Evolutionary conservation across 352 stramenopile species (phyloP).

Genomic region (Phytophthora rubi): DNA sequence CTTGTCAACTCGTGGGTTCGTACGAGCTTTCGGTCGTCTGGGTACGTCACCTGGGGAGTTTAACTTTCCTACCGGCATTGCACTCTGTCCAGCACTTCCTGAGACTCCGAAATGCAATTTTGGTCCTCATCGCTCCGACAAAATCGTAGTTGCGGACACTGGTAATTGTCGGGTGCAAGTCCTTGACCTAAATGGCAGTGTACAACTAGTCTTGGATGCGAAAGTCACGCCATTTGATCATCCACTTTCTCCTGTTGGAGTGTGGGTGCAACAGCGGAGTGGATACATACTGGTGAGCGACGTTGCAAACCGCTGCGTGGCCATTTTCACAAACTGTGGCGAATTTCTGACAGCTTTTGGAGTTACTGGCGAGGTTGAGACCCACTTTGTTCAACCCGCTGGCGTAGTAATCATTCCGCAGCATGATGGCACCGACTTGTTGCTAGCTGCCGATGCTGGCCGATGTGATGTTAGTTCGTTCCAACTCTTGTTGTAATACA

Average conservation of each 20-base stretch:
- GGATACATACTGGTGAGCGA: slow-evolving; percentile 60
- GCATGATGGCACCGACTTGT: slow-evolving; percentile 3
- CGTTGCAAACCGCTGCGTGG: slow-evolving; percentile 47
- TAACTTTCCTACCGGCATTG: slow-evolving; percentile 52
- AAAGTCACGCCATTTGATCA: slow-evolving; percentile 53
- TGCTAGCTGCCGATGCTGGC: slow-evolving; percentile 39
- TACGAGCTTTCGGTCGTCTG: slow-evolving; percentile 40
- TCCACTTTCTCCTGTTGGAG: slow-evolving; percentile 43
- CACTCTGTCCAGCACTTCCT: slow-evolving; percentile 50
- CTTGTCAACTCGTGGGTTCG: slow-evolving; percentile 31
- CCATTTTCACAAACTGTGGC: slow-evolving; percentile 55
- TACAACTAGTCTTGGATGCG: slow-evolving; percentile 43
- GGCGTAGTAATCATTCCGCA: slow-evolving; percentile 26
- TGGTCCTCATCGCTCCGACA: slow-evolving; percentile 51
- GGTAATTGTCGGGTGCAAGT: slow-evolving; percentile 67
- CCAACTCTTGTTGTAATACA: slow-evolving; percentile 25
- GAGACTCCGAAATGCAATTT: slow-evolving; percentile 52
- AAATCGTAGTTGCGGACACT: slow-evolving; percentile 58
- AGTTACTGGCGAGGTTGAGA: slow-evolving; percentile 47
- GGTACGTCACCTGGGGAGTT: slow-evolving; percentile 47
- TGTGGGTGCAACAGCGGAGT: slow-evolving; percentile 55
- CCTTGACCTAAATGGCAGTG: slow-evolving; percentile 37
- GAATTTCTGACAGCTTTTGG: slow-evolving; percentile 57
- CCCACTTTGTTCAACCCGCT: slow-evolving; percentile 51
- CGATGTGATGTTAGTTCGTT: slow-evolving; percentile 49